phyloP scores from a whole-genome alignment of 2,329 filamentous ascomycete genomes.

The Neopestalotiopsis rosae region DNA sequence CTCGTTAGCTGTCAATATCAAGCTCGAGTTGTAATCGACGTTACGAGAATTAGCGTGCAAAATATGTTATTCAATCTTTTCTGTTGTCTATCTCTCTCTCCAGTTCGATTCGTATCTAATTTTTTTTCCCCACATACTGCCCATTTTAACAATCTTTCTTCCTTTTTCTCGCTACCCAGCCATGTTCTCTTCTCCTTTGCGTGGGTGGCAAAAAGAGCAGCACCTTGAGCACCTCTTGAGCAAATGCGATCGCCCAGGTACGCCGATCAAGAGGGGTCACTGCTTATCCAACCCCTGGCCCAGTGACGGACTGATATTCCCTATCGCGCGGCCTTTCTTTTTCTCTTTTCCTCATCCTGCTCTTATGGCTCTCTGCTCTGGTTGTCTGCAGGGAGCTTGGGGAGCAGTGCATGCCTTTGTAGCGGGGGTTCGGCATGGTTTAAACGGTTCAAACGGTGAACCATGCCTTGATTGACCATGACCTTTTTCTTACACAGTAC shows the following conservation, averaged over 20 bases:
- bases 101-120: not conserved
- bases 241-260: slow-evolving; percentile 21
- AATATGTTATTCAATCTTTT: not conserved
- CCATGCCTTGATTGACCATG: slow-evolving; percentile 1
- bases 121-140: not conserved
- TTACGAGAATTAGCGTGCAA: not conserved
- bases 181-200: not conserved
- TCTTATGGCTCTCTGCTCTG: not conserved
- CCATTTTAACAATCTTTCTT: not conserved
- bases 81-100: not conserved
- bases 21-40: not conserved
- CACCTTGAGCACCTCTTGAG: slow-evolving; percentile 2
- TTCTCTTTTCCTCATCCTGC: not conserved
- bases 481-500: not conserved
- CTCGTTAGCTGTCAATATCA: not conserved
- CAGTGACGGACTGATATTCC: not conserved
- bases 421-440: not conserved
- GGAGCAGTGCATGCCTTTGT: not conserved
- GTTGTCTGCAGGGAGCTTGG: not conserved
- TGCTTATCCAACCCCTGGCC: slow-evolving; percentile 14
- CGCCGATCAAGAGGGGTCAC: slow-evolving; percentile 18
- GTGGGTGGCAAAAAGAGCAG: not conserved
- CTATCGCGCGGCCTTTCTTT: slow-evolving; percentile 9
- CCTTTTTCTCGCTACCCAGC: not conserved
- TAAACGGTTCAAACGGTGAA: not conserved